A percentile compares a stretch with the other conserved stretches of the same genome.
These are phyloP conservation scores for Solanum paucissectum DNA, from an alignment of 257 asterid genomes.

Conservation along the genomic window DNA sequence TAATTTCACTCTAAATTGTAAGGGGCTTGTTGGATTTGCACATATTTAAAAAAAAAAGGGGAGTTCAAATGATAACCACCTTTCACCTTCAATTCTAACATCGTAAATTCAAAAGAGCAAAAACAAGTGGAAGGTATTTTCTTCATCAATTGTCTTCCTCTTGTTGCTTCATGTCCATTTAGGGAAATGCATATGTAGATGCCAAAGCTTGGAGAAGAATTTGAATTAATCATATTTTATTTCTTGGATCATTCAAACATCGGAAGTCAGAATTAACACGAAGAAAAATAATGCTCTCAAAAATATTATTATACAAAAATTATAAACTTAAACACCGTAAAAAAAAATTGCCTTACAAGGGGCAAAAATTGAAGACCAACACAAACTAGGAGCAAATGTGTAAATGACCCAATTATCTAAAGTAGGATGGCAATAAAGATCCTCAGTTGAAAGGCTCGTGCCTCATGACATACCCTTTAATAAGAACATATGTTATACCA, in stretches of 20 bases:
- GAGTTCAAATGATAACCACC: no score
- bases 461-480: neutral
- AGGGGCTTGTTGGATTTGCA: neutral
- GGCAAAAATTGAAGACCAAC: neutral
- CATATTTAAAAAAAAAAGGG: neutral
- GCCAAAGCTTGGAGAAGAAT: no score
- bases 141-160: neutral
- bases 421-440: neutral
- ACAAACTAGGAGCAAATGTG: neutral
- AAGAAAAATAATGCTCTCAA: no score
- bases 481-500: neutral
- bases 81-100: no score
- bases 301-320: neutral
- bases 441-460: neutral
- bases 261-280: no score
- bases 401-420: no score
- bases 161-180: neutral
- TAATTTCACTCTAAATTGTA: neutral
- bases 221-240: neutral
- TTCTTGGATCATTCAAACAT: neutral
- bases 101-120: no score
- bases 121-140: no score
- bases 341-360: neutral
- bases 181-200: no score
- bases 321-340: no score